Conservation (phyloP, 768 basidiomycete species). For the Austroboletus festivus region DNA sequence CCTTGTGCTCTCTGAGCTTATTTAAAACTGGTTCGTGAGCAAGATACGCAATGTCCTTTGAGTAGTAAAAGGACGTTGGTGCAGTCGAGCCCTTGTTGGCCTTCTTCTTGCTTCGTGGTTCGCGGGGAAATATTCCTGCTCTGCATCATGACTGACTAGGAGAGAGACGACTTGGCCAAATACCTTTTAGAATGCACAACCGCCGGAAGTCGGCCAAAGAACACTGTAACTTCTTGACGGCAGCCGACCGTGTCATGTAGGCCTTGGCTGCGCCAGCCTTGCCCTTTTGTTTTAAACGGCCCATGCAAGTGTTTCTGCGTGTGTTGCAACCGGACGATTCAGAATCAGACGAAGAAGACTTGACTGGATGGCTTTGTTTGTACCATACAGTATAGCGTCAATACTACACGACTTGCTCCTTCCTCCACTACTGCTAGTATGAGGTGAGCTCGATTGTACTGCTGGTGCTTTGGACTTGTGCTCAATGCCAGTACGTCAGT, state of each 20-base stretch:
- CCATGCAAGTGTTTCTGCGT: constrained; percentile 53
- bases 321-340: no score
- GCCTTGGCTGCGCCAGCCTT: constrained; percentile 91
- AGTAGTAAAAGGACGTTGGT: constrained; percentile 96
- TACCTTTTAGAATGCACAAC: constrained; percentile 96
- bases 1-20: constrained; percentile 95
- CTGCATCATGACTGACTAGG: constrained; percentile 10
- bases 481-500: constrained; percentile 41
- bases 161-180: constrained; percentile 3
- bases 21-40: constrained; percentile 93
- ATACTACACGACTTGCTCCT: constrained; percentile 21
- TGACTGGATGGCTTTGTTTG: constrained; percentile 26
- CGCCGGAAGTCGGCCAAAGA: constrained; percentile 95
- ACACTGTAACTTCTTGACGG: constrained; percentile 94
- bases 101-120: constrained; percentile 85
- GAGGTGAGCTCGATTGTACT: constrained; percentile 28
- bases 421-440: constrained; percentile 22
- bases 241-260: constrained; percentile 85
- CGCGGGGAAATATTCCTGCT: constrained; percentile 94
- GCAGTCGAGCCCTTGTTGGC: constrained; percentile 98
- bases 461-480: constrained; percentile 1
- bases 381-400: constrained; percentile 26
- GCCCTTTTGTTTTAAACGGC: constrained; percentile 77
- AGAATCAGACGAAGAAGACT: no score
- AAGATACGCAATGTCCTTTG: constrained; percentile 96